Base-by-base conservation (phyloP, 352 stramenopile species). In the Aphanomyces stellatus region DNA sequence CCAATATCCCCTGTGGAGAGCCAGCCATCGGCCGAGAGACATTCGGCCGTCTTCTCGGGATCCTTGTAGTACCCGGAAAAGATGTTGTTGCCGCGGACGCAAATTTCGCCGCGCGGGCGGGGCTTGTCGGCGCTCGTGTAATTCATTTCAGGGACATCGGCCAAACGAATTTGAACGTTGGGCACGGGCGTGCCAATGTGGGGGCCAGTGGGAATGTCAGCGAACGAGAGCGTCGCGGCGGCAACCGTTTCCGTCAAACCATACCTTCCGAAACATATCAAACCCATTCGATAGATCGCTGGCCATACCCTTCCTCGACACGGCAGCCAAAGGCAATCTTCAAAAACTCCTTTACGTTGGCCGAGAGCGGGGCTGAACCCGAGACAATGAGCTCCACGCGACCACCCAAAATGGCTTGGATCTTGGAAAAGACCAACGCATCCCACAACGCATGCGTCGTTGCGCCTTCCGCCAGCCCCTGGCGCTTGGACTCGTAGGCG, bases 1-100 rank as follows among this genome's bases (percentile, higher is more conserved):
- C 93, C 97, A 46, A 99, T 88, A 80, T 99, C 97, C 13, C 97
- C 97, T 0, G 96, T 99, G 77, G 98, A 91, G 72, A 99, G 98
- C 88, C 90, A 99, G 4, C 95, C 96, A 33, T 94, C 90, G n/a
- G 77, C 75, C 64, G 98, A 92, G 33, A 99, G 84, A 2, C 86
- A 91, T 60, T 98, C 89, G 0, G 72, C 71, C 0, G 96, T 99
- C 51, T 96, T 92, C 66, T 96, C 88, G 3, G 82, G 78, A 69
- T 98, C 88, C 71, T 97, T 98, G 78, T 98, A 98, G 80, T 40
- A 57, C 6, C 96, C 96, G 30, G 71, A 71, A 53, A 64, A 69
- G 31, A 69, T 17, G 37, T 62, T 63, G n/a, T 24, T 30, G 33
- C 48, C 49, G 22, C 53, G 61, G 10, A 89, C 67, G 68, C 78